Evolutionary conservation across 495 filamentous ascomycete genomes (phyloP), one percentile per base, ranked within the genome.

Genomic region (Podospora anserina): DNA sequence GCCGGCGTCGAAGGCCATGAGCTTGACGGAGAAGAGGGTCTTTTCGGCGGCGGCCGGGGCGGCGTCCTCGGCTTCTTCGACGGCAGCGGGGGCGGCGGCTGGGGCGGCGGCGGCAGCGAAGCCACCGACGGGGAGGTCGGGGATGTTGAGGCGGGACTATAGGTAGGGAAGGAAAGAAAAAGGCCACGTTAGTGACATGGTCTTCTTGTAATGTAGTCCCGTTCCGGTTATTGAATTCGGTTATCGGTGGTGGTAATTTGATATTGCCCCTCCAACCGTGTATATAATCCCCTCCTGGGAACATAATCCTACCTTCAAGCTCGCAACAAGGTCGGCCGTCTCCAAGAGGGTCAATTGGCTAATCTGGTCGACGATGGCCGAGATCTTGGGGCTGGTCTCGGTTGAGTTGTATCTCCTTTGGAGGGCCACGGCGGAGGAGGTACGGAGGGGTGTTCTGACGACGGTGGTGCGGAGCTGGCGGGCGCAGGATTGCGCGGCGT

Each of bases 311-410:
- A 82, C 96, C 90, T 98, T 99, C 73, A 99, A 82, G 76, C 87
- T 91, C 54, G 93, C 86, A 32, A 99, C 95, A 20, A 99, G 83
- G 78, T 97, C 94, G 55, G 96, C 94, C 6, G 96, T 99, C 85
- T 99, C 96, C 74, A 99, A 81, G 66, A 99, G 84, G 20, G 93
- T 99, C 86, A 99, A 91, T 88, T 93, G 88, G 81, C 93, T 94
- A 77, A 99, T 98, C 79, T 98, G 93, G 80, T 98, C 95, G 68
- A 99, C 95, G 74, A 99, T 98, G 63, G 85, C 86, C 63, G 87
- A 72, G 73, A 99, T 95, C 86, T 98, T 98, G 30, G 95, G 92
- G 80, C 90, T 93, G 66, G 86, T 84, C 64, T 90, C 88, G 66
- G 90, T 91, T 63, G 92, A 89, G 78, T 89, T 87, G 86, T 89